A percentile compares a stretch with the other conserved stretches of the same genome.
Evolutionary conservation across 208 protist species (phyloP).

Genomic region (Trichomonas gallinae): DNA sequence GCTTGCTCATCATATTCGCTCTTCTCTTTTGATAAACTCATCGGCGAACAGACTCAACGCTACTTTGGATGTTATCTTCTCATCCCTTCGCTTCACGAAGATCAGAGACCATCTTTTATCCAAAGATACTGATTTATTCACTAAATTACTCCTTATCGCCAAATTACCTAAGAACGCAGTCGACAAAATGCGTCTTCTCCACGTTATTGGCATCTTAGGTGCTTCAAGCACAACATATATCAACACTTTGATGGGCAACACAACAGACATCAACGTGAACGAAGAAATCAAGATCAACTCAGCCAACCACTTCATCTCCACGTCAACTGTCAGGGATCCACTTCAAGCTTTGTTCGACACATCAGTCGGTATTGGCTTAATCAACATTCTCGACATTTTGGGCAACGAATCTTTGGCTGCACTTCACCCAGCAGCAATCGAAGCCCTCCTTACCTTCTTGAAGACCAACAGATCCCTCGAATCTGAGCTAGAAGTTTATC

Average conservation of each 20-base stretch:
- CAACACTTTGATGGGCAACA: neutral
- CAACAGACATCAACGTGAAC: neutral
- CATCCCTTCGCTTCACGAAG: neutral
- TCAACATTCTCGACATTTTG: neutral
- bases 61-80: neutral
- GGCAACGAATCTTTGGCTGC: neutral
- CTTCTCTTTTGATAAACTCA: neutral
- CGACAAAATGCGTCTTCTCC: neutral
- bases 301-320: neutral
- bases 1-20: neutral
- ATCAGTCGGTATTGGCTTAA: neutral
- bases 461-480: neutral
- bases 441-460: neutral
- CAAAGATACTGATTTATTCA: neutral
- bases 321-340: neutral
- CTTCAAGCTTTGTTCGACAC: neutral
- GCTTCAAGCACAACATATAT: neutral
- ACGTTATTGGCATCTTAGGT: neutral
- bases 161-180: neutral
- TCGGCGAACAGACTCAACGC: neutral
- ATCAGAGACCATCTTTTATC: neutral
- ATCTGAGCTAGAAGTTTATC: neutral
- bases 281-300: neutral
- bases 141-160: neutral
- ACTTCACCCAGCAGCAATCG: neutral